phyloP scores from a whole-genome alignment of 2,329 filamentous ascomycete genomes.

The Teratosphaeriaceae sp. region DNA sequence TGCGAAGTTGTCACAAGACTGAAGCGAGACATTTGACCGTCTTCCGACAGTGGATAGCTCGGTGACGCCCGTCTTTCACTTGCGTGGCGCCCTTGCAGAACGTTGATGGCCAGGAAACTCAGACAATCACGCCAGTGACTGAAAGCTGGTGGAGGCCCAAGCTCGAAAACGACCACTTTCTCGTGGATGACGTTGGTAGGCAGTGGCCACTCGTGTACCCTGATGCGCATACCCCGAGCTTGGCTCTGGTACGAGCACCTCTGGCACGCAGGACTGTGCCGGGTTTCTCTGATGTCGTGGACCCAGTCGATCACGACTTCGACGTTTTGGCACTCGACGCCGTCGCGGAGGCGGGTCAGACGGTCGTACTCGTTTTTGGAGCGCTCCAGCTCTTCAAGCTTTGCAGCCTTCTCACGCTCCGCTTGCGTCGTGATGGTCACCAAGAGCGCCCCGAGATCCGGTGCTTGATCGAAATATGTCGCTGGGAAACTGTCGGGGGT shows the following conservation, averaged over 20 bases:
- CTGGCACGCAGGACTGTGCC: constrained; percentile 31
- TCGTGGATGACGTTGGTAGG: constrained; percentile 31
- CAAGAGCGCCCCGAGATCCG: constrained; percentile 18
- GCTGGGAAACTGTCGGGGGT: constrained; percentile 34
- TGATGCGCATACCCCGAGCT: constrained; percentile 38
- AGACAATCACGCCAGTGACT: constrained; percentile 43
- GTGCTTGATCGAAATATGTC: constrained; percentile 36
- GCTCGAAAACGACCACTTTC: constrained; percentile 48
- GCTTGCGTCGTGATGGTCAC: constrained; percentile 31
- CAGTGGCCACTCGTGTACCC: constrained; percentile 45
- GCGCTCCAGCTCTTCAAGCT: constrained; percentile 33
- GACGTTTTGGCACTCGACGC: constrained; percentile 6
- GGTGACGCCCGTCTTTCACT: neutral
- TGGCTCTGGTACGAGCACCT: constrained; percentile 37
- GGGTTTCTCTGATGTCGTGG: constrained; percentile 23
- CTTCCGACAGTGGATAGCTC: constrained; percentile 8
- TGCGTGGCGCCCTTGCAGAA: constrained; percentile 10
- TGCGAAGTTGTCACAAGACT: constrained; percentile 9
- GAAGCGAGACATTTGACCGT: constrained; percentile 14
- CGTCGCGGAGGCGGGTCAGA: constrained; percentile 18
- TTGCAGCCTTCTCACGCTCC: constrained; percentile 22
- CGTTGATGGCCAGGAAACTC: constrained; percentile 11
- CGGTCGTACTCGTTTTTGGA: constrained; percentile 33
- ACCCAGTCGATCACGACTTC: constrained; percentile 11
- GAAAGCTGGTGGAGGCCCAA: constrained; percentile 40